Conservation (phyloP, 164 flowering plant genomes). For the Aristolochia californica region DNA sequence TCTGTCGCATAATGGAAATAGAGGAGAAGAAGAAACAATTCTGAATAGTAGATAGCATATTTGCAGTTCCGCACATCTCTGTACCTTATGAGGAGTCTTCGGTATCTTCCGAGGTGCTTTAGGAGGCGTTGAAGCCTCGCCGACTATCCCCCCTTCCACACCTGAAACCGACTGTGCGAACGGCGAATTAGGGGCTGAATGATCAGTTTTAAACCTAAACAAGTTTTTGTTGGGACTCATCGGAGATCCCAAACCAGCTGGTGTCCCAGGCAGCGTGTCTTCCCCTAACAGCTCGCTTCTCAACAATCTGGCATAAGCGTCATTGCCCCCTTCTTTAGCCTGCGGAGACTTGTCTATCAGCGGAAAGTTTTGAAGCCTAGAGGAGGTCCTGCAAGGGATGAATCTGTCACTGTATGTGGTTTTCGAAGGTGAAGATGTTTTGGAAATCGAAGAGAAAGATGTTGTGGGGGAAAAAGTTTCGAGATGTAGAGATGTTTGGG, state of each 20-base stretch:
- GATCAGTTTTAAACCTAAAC: slow-evolving; percentile 82
- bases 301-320: slow-evolving; percentile 60
- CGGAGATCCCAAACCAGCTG: slow-evolving; percentile 69
- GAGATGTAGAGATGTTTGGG: slow-evolving; percentile 46
- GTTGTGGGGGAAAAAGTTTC: slow-evolving; percentile 27
- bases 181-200: slow-evolving; percentile 60
- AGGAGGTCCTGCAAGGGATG: slow-evolving; percentile 92
- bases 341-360: slow-evolving; percentile 74
- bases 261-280: slow-evolving; percentile 55
- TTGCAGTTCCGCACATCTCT: too few species aligned
- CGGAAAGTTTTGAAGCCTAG: slow-evolving; percentile 82
- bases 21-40: too few species aligned
- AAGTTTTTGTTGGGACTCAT: slow-evolving; percentile 82
- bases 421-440: slow-evolving; percentile 48
- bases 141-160: slow-evolving; percentile 32
- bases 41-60: too few species aligned
- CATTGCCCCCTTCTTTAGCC: slow-evolving; percentile 73
- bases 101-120: slow-evolving; percentile 85
- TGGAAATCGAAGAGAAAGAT: slow-evolving; percentile 34
- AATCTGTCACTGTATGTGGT: slow-evolving; percentile 74
- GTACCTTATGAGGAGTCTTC: slow-evolving; percentile 92
- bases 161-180: slow-evolving; percentile 56
- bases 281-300: slow-evolving; percentile 77
- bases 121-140: slow-evolving; percentile 59
- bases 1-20: too few species aligned